Evolutionary conservation across 2,329 filamentous ascomycete species (phyloP).

Genomic region (Davidsoniella australis): DNA sequence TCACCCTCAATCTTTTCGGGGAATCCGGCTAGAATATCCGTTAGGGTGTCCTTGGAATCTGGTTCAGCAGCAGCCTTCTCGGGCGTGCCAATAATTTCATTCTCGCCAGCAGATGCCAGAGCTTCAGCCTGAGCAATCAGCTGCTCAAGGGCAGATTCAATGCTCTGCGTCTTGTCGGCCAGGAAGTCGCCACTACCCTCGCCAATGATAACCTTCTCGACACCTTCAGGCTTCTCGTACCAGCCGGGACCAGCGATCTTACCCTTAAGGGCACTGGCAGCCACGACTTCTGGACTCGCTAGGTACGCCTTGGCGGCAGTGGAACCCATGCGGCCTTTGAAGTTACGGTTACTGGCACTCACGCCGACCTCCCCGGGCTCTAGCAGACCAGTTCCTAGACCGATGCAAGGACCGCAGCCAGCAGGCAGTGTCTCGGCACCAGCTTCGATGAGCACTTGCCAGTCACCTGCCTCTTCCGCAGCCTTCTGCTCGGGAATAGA

Average conservation of each 20-base stretch:
- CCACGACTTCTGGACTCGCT: slow-evolving; percentile 77
- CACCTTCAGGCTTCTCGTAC: slow-evolving; percentile 56
- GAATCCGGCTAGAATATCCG: slow-evolving; percentile 67
- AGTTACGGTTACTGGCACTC: slow-evolving; percentile 71
- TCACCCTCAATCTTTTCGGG: slow-evolving; percentile 69
- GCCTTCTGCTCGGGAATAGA: slow-evolving; percentile 59
- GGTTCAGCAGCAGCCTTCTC: slow-evolving; percentile 16
- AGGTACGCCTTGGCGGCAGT: slow-evolving; percentile 70
- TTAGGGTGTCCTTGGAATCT: slow-evolving; percentile 15
- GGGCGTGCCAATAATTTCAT: slow-evolving; percentile 23
- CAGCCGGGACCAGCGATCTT: slow-evolving; percentile 59
- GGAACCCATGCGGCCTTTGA: slow-evolving; percentile 78
- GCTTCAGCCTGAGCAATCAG: slow-evolving; percentile 51
- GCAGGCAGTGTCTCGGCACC: slow-evolving; percentile 57
- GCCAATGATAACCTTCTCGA: slow-evolving; percentile 49
- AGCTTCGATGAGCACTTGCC: slow-evolving; percentile 65
- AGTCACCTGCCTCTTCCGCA: slow-evolving; percentile 68
- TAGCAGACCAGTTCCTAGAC: slow-evolving; percentile 58
- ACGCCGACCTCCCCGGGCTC: slow-evolving; percentile 80
- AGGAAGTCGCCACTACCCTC: slow-evolving; percentile 51
- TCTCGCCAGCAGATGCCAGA: slow-evolving; percentile 37
- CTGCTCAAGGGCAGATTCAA: slow-evolving; percentile 55
- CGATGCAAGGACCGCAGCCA: slow-evolving; percentile 75
- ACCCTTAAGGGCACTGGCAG: slow-evolving; percentile 64
- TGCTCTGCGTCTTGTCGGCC: slow-evolving; percentile 46